Conservation (phyloP, 192 early-diverging fungal species). For the Entophlyctis luteolus region DNA sequence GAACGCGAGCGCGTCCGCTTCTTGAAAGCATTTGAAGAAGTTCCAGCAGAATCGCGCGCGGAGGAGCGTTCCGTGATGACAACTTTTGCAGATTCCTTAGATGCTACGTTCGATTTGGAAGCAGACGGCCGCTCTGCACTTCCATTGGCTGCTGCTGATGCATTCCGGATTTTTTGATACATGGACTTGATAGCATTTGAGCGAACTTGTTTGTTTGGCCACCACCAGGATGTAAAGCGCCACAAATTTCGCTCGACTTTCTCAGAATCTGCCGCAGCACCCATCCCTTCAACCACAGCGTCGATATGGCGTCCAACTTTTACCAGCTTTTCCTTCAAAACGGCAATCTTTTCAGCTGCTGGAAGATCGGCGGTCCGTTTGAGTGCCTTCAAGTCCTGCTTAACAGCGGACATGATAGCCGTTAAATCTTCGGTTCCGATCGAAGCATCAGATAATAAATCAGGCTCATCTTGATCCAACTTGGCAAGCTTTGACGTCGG, state of each 20-base stretch:
- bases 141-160: neutral
- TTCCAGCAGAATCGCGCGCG: neutral
- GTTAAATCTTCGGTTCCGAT: slow-evolving; percentile 16
- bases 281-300: slow-evolving; percentile 7
- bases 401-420: slow-evolving; percentile 8
- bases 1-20: slow-evolving; percentile 3
- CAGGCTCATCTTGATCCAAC: neutral
- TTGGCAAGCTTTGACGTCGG: neutral
- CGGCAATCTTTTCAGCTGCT: slow-evolving; percentile 25
- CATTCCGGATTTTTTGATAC: slow-evolving; percentile 40
- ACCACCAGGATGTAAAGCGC: slow-evolving; percentile 65
- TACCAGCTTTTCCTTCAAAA: slow-evolving; percentile 50
- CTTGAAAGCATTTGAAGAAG: neutral
- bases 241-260: slow-evolving; percentile 56
- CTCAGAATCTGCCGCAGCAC: slow-evolving; percentile 26
- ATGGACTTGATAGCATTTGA: slow-evolving; percentile 50
- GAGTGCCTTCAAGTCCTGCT: slow-evolving; percentile 60
- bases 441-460: neutral
- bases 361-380: slow-evolving; percentile 18
- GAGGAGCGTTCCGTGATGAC: neutral
- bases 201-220: slow-evolving; percentile 55
- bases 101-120: neutral
- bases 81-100: neutral
- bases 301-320: slow-evolving; percentile 59
- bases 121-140: neutral